phyloP scores from a whole-genome alignment of 495 filamentous ascomycete species.

The Extremus antarcticus region DNA sequence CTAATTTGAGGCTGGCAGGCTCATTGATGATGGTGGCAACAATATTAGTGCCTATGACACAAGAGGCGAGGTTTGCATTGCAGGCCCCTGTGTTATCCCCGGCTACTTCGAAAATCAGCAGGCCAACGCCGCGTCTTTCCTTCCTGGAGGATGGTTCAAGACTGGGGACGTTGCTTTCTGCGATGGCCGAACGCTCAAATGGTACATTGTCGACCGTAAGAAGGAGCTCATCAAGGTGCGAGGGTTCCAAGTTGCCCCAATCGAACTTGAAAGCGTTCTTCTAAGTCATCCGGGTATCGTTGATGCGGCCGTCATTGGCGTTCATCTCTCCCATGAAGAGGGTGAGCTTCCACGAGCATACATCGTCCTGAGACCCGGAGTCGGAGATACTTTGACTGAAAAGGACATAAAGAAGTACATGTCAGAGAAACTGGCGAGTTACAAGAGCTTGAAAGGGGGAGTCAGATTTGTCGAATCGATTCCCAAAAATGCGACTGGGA shows the following conservation, averaged over 20 bases:
- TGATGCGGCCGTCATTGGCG: slow-evolving; percentile 78
- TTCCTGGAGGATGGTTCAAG: slow-evolving; percentile 20
- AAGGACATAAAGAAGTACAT: slow-evolving; percentile 45
- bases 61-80: slow-evolving; percentile 36
- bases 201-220: slow-evolving; percentile 26
- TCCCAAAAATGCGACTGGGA: slow-evolving; percentile 77
- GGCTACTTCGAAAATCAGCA: slow-evolving; percentile 24
- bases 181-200: slow-evolving; percentile 11
- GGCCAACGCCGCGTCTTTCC: slow-evolving; percentile 17
- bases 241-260: slow-evolving; percentile 22
- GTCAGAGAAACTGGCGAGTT: slow-evolving; percentile 44
- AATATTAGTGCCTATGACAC: slow-evolving; percentile 40
- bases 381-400: slow-evolving; percentile 20
- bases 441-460: slow-evolving; percentile 79
- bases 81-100: slow-evolving; percentile 18
- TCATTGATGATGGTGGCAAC: slow-evolving; percentile 41
- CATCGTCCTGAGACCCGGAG: slow-evolving; percentile 44
- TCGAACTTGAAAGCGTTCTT: slow-evolving; percentile 24
- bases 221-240: slow-evolving; percentile 30
- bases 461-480: slow-evolving; percentile 70
- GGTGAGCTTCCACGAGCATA: slow-evolving; percentile 81
- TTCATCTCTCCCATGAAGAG: slow-evolving; percentile 41
- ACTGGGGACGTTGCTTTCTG: slow-evolving; percentile 22
- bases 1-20: slow-evolving; percentile 18
- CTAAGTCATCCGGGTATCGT: slow-evolving; percentile 51